Conservation (phyloP, 495 filamentous ascomycete species). For the Pyronema domesticum region DNA sequence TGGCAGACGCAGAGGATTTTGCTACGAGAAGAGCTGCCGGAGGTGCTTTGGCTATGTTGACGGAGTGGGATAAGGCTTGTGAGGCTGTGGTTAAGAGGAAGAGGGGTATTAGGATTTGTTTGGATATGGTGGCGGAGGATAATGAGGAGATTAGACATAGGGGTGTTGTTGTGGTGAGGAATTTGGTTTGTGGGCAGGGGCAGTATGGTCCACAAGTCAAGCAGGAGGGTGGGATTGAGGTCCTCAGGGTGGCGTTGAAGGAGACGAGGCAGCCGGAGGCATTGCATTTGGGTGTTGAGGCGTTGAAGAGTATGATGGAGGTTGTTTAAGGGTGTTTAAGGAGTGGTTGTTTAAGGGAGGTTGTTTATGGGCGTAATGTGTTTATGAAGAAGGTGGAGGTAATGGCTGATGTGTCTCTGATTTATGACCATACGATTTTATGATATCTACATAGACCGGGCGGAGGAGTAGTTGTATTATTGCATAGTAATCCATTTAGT, state of each 20-base stretch:
- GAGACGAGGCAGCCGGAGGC: constrained; percentile 44
- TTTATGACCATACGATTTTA: too few species aligned
- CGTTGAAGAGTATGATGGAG: constrained; percentile 41
- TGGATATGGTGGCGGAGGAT: constrained; percentile 59
- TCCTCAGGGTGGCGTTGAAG: constrained; percentile 45
- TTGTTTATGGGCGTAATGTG: too few species aligned
- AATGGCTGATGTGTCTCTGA: too few species aligned
- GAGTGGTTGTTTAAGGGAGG: too few species aligned
- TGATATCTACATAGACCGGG: too few species aligned
- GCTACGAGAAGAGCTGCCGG: constrained; percentile 69
- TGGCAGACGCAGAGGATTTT: constrained; percentile 68
- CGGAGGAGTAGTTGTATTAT: too few species aligned
- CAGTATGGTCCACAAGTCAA: constrained; percentile 21
- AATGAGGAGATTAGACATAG: constrained; percentile 58
- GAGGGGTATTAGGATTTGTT: constrained; percentile 47
- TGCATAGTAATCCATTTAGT: too few species aligned
- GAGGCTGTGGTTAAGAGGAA: constrained; percentile 46
- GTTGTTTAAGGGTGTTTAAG: constrained; percentile 4
- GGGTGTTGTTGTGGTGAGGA: constrained; percentile 57
- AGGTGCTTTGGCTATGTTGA: constrained; percentile 70
- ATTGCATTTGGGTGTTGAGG: constrained; percentile 44
- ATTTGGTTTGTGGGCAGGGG: constrained; percentile 29
- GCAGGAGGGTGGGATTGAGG: constrained; percentile 38
- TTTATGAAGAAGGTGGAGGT: too few species aligned
- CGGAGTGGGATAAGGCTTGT: constrained; percentile 55